These are phyloP conservation scores for Teratosphaeria viscida DNA, from an alignment of 2,329 filamentous ascomycete species.

Conservation along the genomic window DNA sequence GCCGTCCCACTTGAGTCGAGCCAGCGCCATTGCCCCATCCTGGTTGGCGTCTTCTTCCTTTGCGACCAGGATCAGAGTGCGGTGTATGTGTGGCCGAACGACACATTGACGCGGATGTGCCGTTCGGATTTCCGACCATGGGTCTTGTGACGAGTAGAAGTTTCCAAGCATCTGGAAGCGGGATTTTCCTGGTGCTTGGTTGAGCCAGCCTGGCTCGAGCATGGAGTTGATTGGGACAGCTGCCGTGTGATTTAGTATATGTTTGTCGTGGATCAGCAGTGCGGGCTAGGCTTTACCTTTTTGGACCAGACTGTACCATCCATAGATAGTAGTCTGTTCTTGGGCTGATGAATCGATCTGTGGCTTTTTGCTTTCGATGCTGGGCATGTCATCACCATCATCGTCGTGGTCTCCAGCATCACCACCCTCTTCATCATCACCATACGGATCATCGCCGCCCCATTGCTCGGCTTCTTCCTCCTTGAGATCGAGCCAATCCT, in stretches of 20 bases:
- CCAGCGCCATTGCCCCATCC: neutral
- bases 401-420: neutral
- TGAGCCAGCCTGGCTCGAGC: neutral
- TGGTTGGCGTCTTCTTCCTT: neutral
- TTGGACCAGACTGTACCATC: conserved; percentile 1
- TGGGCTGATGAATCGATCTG: neutral
- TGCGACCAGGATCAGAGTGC: neutral
- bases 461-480: neutral
- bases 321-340: neutral
- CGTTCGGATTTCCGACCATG: neutral
- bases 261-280: neutral
- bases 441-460: neutral
- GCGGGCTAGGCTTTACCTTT: neutral
- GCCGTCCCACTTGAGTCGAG: neutral
- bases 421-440: neutral
- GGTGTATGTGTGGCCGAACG: neutral
- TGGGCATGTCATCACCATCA: neutral
- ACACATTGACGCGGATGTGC: neutral
- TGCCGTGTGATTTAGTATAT: neutral
- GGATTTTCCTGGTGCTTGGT: neutral
- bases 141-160: neutral
- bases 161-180: neutral
- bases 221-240: neutral
- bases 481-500: conserved; percentile 1
- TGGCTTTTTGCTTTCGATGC: neutral